A percentile compares a stretch with the other conserved stretches of the same genome.
Conservation (phyloP, 2,329 filamentous ascomycete genomes). For the Hypomyces perniciosus region DNA sequence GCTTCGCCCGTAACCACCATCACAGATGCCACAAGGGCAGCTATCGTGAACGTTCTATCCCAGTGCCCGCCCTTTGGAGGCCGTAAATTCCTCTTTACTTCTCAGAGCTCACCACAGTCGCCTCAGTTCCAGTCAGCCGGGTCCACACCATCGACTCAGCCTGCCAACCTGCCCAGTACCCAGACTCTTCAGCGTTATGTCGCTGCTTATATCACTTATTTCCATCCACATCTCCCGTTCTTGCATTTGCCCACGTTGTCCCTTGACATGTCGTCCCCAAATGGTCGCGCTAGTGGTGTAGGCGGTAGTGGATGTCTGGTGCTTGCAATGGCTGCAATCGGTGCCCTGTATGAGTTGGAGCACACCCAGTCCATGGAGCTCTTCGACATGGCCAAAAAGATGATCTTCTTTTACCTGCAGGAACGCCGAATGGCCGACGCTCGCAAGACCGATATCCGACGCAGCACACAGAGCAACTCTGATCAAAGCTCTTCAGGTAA, state of each 20-base stretch:
- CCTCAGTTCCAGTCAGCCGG: constrained; percentile 43
- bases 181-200: constrained; percentile 86
- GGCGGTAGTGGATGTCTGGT: constrained; percentile 82
- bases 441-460: constrained; percentile 53
- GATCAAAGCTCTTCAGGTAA: constrained; percentile 43
- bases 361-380: constrained; percentile 72
- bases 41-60: constrained; percentile 54
- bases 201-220: constrained; percentile 81
- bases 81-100: constrained; percentile 59
- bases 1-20: constrained; percentile 57
- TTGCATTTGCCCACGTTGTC: constrained; percentile 86
- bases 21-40: constrained; percentile 57
- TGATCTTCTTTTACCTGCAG: constrained; percentile 90
- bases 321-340: constrained; percentile 73
- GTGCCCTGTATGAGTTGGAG: constrained; percentile 83
- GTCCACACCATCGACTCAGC: constrained; percentile 45
- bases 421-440: constrained; percentile 84
- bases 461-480: constrained; percentile 41
- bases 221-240: constrained; percentile 93
- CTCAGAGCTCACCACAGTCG: constrained; percentile 49
- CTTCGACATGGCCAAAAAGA: constrained; percentile 90
- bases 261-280: constrained; percentile 71
- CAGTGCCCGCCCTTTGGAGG: constrained; percentile 51
- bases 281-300: constrained; percentile 53
- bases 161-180: constrained; percentile 66